Percentiles rank a stretch among this genome's conserved stretches.
phyloP scores from a whole-genome alignment of 495 filamentous ascomycete species.

The Penicillium atrosanguineum region DNA sequence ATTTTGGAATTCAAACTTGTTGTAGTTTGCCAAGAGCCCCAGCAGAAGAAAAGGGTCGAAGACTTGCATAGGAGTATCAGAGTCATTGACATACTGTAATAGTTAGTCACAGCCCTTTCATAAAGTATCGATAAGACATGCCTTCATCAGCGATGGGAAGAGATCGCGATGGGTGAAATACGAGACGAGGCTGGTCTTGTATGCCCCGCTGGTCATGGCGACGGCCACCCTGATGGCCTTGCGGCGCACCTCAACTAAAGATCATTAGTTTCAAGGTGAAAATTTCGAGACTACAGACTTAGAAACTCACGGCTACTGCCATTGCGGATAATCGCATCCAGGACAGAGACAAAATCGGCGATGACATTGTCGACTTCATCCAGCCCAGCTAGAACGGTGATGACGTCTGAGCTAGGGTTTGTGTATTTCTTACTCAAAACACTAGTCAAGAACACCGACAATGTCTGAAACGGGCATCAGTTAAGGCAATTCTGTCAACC shows the following conservation, averaged over 20 bases:
- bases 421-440: slow-evolving; percentile 88
- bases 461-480: slow-evolving; percentile 64
- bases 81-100: slow-evolving; percentile 78
- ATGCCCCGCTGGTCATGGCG: slow-evolving; percentile 84
- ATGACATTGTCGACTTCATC: slow-evolving; percentile 83
- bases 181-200: slow-evolving; percentile 87
- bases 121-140: slow-evolving; percentile 30
- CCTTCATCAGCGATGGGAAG: slow-evolving; percentile 94
- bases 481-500: slow-evolving; percentile 1
- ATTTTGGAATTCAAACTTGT: slow-evolving; percentile 98
- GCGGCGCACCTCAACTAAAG: slow-evolving; percentile 64
- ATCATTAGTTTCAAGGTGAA: not conserved
- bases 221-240: slow-evolving; percentile 81
- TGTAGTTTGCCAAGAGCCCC: slow-evolving; percentile 94
- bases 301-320: slow-evolving; percentile 63
- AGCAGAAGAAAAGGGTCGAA: slow-evolving; percentile 78
- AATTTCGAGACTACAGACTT: not conserved
- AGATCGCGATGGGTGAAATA: slow-evolving; percentile 95
- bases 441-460: slow-evolving; percentile 80
- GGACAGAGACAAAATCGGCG: slow-evolving; percentile 77
- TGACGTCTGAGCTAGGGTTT: slow-evolving; percentile 93
- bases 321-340: slow-evolving; percentile 80
- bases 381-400: slow-evolving; percentile 82
- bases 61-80: slow-evolving; percentile 57
- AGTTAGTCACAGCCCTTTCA: not conserved